Conservation (phyloP, 2,329 filamentous ascomycete genomes). For the Cryphonectria parasitica region DNA sequence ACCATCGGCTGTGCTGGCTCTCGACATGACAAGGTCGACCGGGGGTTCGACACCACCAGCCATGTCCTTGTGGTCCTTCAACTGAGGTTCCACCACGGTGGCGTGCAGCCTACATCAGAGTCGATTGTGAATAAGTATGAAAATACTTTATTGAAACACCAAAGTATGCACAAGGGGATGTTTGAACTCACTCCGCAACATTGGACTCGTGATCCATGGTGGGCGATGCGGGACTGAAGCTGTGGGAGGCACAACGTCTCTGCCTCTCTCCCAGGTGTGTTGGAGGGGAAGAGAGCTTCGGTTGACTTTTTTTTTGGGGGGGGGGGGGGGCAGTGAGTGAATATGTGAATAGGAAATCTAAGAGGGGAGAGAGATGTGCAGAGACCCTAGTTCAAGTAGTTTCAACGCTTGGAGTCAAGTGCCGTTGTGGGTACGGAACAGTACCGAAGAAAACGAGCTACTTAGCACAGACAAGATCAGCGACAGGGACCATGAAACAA, state of each 20-base stretch:
- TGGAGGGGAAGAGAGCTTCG: neutral
- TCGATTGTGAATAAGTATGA: neutral
- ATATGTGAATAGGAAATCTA: neutral
- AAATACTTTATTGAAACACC: neutral
- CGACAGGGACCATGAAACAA: neutral
- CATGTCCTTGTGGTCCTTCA: slow-evolving; percentile 28
- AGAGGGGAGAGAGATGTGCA: neutral
- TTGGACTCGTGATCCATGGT: slow-evolving; percentile 27
- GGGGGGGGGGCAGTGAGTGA: too few species aligned
- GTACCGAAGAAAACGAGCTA: neutral
- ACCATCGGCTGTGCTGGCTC: slow-evolving; percentile 19
- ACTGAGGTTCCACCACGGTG: slow-evolving; percentile 19
- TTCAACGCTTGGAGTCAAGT: neutral
- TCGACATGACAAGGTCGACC: slow-evolving; percentile 1
- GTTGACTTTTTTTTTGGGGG: neutral
- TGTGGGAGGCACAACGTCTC: neutral
- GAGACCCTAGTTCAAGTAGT: slow-evolving; percentile 8
- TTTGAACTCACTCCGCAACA: slow-evolving; percentile 23
- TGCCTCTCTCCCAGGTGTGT: neutral
- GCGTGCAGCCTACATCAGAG: slow-evolving; percentile 18
- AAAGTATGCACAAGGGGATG: neutral
- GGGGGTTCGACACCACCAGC: slow-evolving; percentile 24
- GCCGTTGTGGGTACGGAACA: neutral
- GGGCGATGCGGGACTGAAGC: neutral
- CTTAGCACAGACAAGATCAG: neutral